Base-by-base conservation (phyloP, 495 filamentous ascomycete genomes). In the Chaetomium fimeti region DNA sequence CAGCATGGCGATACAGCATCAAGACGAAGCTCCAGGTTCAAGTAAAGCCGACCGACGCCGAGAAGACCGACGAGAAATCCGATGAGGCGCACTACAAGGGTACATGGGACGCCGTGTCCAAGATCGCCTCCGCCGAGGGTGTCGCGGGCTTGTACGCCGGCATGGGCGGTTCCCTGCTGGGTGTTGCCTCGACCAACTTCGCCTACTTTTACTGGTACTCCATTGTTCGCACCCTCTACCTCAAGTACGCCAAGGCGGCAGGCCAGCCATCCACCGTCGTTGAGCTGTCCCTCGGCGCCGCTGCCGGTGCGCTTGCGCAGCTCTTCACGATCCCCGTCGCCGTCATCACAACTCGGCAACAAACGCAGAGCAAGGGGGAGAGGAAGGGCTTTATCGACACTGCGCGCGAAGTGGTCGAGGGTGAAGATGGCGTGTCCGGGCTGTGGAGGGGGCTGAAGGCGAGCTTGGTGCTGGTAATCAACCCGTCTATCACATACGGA, bases 141-240 rank as follows among this genome's bases (percentile, higher is more conserved):
- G 42, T 94, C 18, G 65, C 76, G 18, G 94, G 95, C 3, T 84
- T 99, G 25, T 99, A 98, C 71, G 86, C 90, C 49, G 94, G 94
- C 55, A 92, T 99, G 71, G 77, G 83, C 54, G 93, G 95, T 20
- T 85, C 91, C 8, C 82, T 99, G 13, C 77, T 97, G 20, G 94
- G 94, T 49, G 95, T 98, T 16, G 93, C 91, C 9, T 97, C 92
- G 16, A 98, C 92, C 62, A 99, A 99, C 74, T 99, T 99, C 72
- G 94, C 94, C 64, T 99, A 99, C 78, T 99, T 99, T 72, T 99
- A 98, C 81, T 99, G 94, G 94, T 98, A 99, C 76, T 93, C 91
- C 24, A 75, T 92, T 20, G 91, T 97, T 16, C 88, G 94, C 49
- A 85, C 84, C 15, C 77, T 97, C 43, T 98, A 97, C 74, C 77